phyloP scores from a whole-genome alignment of 2,329 filamentous ascomycete genomes.

The Sporothrix mexicana region DNA sequence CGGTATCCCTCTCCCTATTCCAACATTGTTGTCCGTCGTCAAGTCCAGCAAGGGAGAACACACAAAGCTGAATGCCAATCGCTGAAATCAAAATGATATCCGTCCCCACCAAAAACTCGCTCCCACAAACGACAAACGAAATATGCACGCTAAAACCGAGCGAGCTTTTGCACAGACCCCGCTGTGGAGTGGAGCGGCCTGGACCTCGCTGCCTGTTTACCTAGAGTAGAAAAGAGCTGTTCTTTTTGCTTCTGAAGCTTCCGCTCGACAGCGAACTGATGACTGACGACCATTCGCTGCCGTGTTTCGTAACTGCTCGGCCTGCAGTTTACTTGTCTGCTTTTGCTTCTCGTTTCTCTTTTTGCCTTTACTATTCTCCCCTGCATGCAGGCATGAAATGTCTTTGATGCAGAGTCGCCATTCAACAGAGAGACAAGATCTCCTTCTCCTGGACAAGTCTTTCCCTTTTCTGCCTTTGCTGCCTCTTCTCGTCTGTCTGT shows the following conservation, averaged over 20 bases:
- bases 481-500: not conserved
- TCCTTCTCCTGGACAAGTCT: constrained; percentile 1
- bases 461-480: constrained; percentile 27
- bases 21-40: not conserved
- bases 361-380: not conserved
- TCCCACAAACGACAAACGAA: not conserved
- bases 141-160: constrained; percentile 4
- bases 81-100: constrained; percentile 22
- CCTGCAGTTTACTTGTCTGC: not conserved
- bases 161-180: constrained; percentile 23
- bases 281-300: constrained; percentile 7
- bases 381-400: not conserved
- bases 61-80: constrained; percentile 15
- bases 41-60: constrained; percentile 9
- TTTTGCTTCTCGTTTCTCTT: not conserved
- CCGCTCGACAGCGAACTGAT: not conserved
- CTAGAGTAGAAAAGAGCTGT: no score
- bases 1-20: no score
- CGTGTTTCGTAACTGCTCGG: not conserved
- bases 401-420: constrained; percentile 9
- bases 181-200: constrained; percentile 21
- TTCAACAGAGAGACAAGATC: not conserved
- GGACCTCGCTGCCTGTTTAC: not conserved
- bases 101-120: not conserved
- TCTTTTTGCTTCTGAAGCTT: not conserved